Evolutionary conservation across 768 basidiomycete species (phyloP).

Genomic region (Rhizopogon vulgaris): DNA sequence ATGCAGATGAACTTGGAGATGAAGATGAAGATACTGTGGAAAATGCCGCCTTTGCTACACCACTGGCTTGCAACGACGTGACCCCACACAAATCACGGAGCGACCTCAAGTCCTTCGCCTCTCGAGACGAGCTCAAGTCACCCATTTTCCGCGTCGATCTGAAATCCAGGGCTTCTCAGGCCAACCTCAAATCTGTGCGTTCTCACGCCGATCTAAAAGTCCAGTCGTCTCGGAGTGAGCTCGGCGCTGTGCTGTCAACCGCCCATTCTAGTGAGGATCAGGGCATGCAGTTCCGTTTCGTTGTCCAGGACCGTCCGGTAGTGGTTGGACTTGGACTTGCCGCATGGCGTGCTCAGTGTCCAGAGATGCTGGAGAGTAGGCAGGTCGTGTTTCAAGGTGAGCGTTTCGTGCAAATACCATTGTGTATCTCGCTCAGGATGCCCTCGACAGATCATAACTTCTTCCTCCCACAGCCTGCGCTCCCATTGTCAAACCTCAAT

Average conservation of each 20-base stretch:
- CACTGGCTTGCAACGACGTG: neutral
- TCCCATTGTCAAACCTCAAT: conserved; percentile 24
- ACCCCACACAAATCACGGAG: neutral
- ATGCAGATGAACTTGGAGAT: neutral
- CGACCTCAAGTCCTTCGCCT: neutral
- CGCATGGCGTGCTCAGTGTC: conserved; percentile 57
- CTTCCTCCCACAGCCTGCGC: conserved; percentile 52
- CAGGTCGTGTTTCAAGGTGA: conserved; percentile 50
- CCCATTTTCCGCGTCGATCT: neutral
- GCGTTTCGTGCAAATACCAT: neutral
- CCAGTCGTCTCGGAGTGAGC: neutral
- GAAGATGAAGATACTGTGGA: neutral
- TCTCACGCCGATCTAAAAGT: neutral
- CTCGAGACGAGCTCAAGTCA: neutral
- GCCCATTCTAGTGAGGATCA: neutral
- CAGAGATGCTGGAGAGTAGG: conserved; percentile 49
- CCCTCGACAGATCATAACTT: conserved; percentile 58
- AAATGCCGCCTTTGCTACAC: neutral
- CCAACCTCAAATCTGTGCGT: neutral
- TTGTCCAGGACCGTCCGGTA: conserved; percentile 57
- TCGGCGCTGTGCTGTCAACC: neutral
- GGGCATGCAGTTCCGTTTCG: conserved; percentile 33
- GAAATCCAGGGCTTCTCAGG: neutral
- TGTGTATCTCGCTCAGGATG: neutral
- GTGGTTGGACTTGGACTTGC: conserved; percentile 48